phyloP scores from a whole-genome alignment of 257 asterid species.

The Craterostigma plantagineum region DNA sequence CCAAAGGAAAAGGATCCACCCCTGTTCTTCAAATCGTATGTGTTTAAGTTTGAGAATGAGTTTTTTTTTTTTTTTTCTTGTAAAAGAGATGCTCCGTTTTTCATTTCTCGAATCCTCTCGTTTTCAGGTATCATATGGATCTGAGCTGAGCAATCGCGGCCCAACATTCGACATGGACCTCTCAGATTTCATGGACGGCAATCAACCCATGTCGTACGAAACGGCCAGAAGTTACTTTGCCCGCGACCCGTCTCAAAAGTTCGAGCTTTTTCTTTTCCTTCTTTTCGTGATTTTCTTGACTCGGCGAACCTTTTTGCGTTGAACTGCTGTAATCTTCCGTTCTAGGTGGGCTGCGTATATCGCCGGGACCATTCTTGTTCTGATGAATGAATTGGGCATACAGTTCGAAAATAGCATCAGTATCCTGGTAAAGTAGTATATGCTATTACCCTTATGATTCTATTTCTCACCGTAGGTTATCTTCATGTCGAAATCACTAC shows the following conservation, averaged over 20 bases:
- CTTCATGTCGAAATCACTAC: background rate
- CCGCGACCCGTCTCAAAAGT: slow-evolving; percentile 93
- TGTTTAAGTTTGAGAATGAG: slow-evolving; percentile 1
- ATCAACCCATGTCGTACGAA: slow-evolving; percentile 57
- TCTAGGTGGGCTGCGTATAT: slow-evolving; percentile 98
- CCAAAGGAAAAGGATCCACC: slow-evolving; percentile 50
- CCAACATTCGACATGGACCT: slow-evolving; percentile 98
- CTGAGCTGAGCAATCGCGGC: slow-evolving; percentile 95
- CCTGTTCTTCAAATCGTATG: slow-evolving; percentile 92
- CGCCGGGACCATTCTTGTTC: slow-evolving; percentile 92
- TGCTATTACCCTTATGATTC: too few species aligned
- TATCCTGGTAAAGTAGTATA: slow-evolving; percentile 87
- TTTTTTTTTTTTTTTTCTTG: too few species aligned
- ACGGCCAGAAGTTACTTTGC: slow-evolving; percentile 74
- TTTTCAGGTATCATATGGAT: slow-evolving; percentile 89
- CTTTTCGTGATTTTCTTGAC: slow-evolving; percentile 6
- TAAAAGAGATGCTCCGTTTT: background rate
- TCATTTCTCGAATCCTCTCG: slow-evolving; percentile 7
- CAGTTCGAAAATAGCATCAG: slow-evolving; percentile 73
- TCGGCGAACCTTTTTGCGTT: slow-evolving; percentile 3
- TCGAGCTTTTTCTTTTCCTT: slow-evolving; percentile 5
- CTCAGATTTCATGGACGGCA: slow-evolving; percentile 83
- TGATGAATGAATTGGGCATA: slow-evolving; percentile 75
- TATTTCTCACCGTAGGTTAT: too few species aligned
- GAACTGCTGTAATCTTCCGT: slow-evolving; percentile 16